Percentiles rank a stretch among this genome's conserved stretches.
These are phyloP conservation scores for Blastobotrys persicus DNA, from an alignment of 1,139 yeast genomes.

Conservation along the genomic window DNA sequence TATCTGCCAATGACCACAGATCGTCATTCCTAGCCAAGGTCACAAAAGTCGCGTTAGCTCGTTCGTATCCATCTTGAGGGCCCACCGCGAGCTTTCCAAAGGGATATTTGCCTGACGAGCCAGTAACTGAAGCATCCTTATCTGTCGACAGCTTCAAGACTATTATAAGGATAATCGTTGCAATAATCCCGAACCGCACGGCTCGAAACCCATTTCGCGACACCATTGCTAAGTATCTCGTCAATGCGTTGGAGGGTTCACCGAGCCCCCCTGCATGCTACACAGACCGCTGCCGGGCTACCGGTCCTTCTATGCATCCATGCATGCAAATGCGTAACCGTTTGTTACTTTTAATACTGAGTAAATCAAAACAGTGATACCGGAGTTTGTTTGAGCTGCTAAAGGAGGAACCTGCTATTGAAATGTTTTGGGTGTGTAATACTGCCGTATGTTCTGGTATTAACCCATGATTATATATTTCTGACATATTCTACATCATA, in stretches of 20 bases:
- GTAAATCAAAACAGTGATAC: too few relatives aligned
- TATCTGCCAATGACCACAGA: constrained; percentile 52
- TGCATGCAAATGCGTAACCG: too few relatives aligned
- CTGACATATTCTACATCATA: too few relatives aligned
- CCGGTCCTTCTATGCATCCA: not conserved
- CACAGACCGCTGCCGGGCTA: too few relatives aligned
- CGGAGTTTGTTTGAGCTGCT: too few relatives aligned
- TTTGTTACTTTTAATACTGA: too few relatives aligned
- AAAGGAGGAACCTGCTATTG: too few relatives aligned
- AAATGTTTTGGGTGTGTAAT: too few relatives aligned
- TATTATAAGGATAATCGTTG: constrained; percentile 38
- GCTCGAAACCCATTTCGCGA: constrained; percentile 38
- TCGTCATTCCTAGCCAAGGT: constrained; percentile 73
- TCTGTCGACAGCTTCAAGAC: constrained; percentile 39
- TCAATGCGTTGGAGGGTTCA: too few relatives aligned
- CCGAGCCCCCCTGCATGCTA: too few relatives aligned
- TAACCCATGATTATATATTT: too few relatives aligned
- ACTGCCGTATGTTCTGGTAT: too few relatives aligned
- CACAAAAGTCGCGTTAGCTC: constrained; percentile 62
- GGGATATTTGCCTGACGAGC: constrained; percentile 16
- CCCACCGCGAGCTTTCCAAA: not conserved
- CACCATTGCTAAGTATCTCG: constrained; percentile 24
- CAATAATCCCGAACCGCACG: constrained; percentile 39
- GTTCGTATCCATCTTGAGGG: not conserved
- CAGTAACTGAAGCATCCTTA: constrained; percentile 30